These are phyloP conservation scores for Diaporthe sp. DNA, from an alignment of 2,329 filamentous ascomycete genomes.

Conservation along the genomic window DNA sequence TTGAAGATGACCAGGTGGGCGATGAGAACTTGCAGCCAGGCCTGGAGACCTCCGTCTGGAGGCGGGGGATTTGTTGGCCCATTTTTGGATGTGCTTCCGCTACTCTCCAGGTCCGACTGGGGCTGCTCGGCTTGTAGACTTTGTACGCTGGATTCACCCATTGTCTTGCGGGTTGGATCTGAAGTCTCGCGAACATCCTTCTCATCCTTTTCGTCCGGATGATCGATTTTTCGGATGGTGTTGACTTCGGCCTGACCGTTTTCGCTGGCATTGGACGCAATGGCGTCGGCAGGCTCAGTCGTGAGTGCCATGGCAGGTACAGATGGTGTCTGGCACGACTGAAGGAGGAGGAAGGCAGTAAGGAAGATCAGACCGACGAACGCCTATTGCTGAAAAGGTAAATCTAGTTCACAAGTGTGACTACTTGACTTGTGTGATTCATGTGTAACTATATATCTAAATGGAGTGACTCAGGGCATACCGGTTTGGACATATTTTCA, in stretches of 20 bases:
- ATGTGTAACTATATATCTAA: background rate
- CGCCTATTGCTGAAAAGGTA: background rate
- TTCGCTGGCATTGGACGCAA: background rate
- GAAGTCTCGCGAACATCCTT: background rate
- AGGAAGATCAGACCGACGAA: background rate
- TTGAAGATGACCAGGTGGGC: constrained; percentile 64
- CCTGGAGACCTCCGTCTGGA: constrained; percentile 63
- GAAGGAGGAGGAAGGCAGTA: background rate
- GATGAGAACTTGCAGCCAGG: constrained; percentile 58
- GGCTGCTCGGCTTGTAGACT: background rate
- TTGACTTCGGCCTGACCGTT: background rate
- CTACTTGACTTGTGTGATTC: background rate
- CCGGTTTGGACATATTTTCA: background rate
- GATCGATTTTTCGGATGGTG: too few species aligned
- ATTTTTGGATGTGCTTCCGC: background rate
- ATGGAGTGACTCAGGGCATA: constrained; percentile 1
- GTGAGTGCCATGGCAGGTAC: background rate
- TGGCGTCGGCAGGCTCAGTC: background rate
- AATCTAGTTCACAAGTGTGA: background rate
- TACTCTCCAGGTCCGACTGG: background rate
- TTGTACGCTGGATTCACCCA: background rate
- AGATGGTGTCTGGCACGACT: background rate
- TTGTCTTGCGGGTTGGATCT: background rate
- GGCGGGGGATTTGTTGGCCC: constrained; percentile 57
- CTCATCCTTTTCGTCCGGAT: background rate